Conservation (phyloP, 176 grass and related monocot species). For the Ensete ventricosum region DNA sequence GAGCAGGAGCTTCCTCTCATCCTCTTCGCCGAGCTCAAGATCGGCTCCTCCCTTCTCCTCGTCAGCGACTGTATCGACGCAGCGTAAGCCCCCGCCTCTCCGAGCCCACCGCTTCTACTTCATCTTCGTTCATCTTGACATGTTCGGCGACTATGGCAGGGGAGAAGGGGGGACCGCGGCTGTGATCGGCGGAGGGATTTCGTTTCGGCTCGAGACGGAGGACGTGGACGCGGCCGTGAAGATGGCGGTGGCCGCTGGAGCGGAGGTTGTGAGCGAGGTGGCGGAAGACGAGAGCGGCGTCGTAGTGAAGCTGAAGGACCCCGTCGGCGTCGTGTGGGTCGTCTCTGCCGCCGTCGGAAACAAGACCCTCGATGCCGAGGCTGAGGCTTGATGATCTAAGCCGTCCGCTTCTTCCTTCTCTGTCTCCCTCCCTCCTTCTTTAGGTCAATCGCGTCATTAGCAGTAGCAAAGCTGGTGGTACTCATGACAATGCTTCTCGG, state of each 20-base stretch:
- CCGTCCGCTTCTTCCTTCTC: too few relatives aligned
- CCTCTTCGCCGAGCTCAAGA: slow-evolving; percentile 51
- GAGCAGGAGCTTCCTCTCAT: slow-evolving; percentile 37
- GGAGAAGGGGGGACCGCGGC: background rate
- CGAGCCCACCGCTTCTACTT: background rate
- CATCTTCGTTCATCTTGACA: too few relatives aligned
- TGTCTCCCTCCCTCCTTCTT: too few relatives aligned
- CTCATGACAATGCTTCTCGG: too few relatives aligned
- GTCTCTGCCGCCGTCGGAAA: slow-evolving; percentile 14
- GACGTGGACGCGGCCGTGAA: slow-evolving; percentile 28
- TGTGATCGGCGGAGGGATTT: background rate
- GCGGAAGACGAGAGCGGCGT: slow-evolving; percentile 21
- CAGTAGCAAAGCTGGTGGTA: too few relatives aligned
- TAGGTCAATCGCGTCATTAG: too few relatives aligned
- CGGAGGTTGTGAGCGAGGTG: slow-evolving; percentile 26
- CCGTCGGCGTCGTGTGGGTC: slow-evolving; percentile 41
- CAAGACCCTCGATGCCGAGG: background rate
- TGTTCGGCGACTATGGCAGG: background rate
- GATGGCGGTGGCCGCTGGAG: slow-evolving; percentile 29
- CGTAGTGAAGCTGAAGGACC: slow-evolving; percentile 33
- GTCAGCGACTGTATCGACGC: slow-evolving; percentile 36
- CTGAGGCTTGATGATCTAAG: background rate
- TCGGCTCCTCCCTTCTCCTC: slow-evolving; percentile 28
- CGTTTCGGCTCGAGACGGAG: slow-evolving; percentile 28
- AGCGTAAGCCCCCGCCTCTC: slow-evolving; percentile 10